phyloP scores from a whole-genome alignment of 768 basidiomycete genomes.

The Gloeophyllum trabeum region DNA sequence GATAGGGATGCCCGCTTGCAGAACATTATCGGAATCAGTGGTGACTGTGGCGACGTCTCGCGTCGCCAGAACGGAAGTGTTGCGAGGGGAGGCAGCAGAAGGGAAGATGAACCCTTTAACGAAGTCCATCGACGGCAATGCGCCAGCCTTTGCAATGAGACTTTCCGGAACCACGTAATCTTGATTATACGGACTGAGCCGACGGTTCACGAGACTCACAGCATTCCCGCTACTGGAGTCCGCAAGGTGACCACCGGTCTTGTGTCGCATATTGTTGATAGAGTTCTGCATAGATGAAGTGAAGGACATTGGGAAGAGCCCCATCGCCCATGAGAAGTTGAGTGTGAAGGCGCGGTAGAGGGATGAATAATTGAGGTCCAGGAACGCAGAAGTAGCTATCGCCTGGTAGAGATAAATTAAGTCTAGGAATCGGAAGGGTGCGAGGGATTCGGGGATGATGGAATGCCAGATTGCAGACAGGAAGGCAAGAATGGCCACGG shows the following conservation, averaged over 20 bases:
- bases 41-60: conserved; percentile 57
- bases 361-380: conserved; percentile 81
- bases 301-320: conserved; percentile 47
- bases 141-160: conserved; percentile 6
- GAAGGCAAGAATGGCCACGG: conserved; percentile 49
- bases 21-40: conserved; percentile 45
- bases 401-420: conserved; percentile 76
- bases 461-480: conserved; percentile 45
- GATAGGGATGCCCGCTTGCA: conserved; percentile 75
- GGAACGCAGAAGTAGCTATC: conserved; percentile 67
- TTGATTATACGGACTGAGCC: conserved; percentile 67
- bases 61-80: conserved; percentile 1
- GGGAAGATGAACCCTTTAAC: neutral
- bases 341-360: conserved; percentile 71
- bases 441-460: conserved; percentile 38
- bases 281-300: conserved; percentile 56
- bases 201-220: conserved; percentile 70
- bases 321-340: conserved; percentile 88
- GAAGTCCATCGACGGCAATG: conserved; percentile 11
- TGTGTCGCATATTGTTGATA: conserved; percentile 73
- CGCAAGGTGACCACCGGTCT: conserved; percentile 68
- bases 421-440: conserved; percentile 73
- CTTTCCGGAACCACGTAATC: conserved; percentile 1
- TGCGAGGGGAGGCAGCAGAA: conserved; percentile 1
- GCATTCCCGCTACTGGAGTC: conserved; percentile 49